These are phyloP conservation scores for Quercus glauca DNA, from an alignment of 306 rosid genomes.

Conservation along the genomic window DNA sequence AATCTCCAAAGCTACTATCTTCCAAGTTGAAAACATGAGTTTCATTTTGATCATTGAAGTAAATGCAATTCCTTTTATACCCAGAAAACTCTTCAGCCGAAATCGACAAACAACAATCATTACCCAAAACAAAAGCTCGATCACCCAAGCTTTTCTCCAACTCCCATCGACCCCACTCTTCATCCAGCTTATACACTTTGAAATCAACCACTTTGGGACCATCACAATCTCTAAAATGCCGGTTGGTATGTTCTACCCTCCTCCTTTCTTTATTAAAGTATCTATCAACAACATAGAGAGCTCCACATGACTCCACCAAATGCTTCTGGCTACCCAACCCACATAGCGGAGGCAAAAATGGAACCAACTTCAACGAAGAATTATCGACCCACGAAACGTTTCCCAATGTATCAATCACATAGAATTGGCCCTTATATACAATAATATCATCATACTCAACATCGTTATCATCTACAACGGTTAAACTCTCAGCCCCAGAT, in stretches of 20 bases:
- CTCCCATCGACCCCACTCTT: slow-evolving; percentile 43
- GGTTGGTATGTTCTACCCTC: no score
- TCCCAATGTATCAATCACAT: slow-evolving; percentile 68
- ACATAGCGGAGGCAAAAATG: slow-evolving; percentile 51
- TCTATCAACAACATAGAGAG: slow-evolving; percentile 63
- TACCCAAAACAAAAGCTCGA: slow-evolving; percentile 26
- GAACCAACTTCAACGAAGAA: slow-evolving; percentile 33
- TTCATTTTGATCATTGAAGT: slow-evolving; percentile 25
- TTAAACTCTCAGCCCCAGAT: slow-evolving; percentile 40
- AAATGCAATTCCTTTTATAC: slow-evolving; percentile 34
- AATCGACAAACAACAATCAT: slow-evolving; percentile 29
- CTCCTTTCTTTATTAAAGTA: slow-evolving; percentile 23
- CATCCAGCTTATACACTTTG: slow-evolving; percentile 44
- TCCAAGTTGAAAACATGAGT: background rate
- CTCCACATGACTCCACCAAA: slow-evolving; percentile 62
- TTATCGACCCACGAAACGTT: slow-evolving; percentile 54
- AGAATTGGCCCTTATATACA: slow-evolving; percentile 45
- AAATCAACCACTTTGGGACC: slow-evolving; percentile 35
- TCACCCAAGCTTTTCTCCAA: slow-evolving; percentile 35
- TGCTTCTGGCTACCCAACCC: slow-evolving; percentile 62
- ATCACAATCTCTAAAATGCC: background rate
- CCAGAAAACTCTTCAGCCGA: slow-evolving; percentile 26
- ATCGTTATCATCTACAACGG: slow-evolving; percentile 33
- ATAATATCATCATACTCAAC: slow-evolving; percentile 59
- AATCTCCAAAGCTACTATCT: background rate